These are phyloP conservation scores for Prasinococcaceae sp. DNA, from an alignment of 139 green algal genomes.

Conservation along the genomic window DNA sequence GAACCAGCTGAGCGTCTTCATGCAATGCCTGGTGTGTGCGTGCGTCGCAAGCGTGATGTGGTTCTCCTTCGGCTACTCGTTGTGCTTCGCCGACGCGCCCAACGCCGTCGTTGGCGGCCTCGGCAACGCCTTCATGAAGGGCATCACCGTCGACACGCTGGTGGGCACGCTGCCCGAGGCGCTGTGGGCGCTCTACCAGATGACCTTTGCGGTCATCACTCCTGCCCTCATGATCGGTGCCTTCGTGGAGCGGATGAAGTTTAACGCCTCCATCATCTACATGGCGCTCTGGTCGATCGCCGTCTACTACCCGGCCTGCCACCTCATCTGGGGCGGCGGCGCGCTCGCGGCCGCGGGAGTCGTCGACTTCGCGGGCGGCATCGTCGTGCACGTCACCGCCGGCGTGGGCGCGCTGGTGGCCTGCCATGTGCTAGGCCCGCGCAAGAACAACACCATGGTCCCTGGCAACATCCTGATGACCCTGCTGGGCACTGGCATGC, in stretches of 20 bases:
- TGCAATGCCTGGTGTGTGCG: conserved; percentile 19
- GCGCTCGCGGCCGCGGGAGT: conserved; percentile 16
- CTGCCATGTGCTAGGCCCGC: conserved; percentile 8
- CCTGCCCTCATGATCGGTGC: conserved; percentile 26
- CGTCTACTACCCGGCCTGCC: conserved; percentile 25
- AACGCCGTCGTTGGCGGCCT: conserved; percentile 21
- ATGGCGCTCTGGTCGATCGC: conserved; percentile 13
- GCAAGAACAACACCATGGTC: conserved; percentile 18
- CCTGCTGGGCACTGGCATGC: conserved; percentile 24
- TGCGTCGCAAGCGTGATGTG: conserved; percentile 23
- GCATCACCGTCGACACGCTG: conserved; percentile 12
- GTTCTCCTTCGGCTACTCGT: conserved; percentile 22
- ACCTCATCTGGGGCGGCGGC: conserved; percentile 24
- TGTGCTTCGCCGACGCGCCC: conserved; percentile 19
- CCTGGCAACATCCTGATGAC: conserved; percentile 23
- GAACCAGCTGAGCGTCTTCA: conserved; percentile 24
- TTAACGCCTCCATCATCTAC: conserved; percentile 18
- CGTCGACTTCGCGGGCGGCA: conserved; percentile 31
- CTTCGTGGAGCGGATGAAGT: conserved; percentile 29
- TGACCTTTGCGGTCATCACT: conserved; percentile 32
- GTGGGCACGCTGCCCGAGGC: conserved; percentile 23
- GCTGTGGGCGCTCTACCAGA: conserved; percentile 28
- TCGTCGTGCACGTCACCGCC: conserved; percentile 32
- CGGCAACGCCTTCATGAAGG: conserved; percentile 22
- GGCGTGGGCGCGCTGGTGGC: conserved; percentile 18